A percentile compares a stretch with the other conserved stretches of the same genome.
These are phyloP conservation scores for Ogataea wickerhamii DNA, from an alignment of 805 yeast genomes.

Conservation along the genomic window DNA sequence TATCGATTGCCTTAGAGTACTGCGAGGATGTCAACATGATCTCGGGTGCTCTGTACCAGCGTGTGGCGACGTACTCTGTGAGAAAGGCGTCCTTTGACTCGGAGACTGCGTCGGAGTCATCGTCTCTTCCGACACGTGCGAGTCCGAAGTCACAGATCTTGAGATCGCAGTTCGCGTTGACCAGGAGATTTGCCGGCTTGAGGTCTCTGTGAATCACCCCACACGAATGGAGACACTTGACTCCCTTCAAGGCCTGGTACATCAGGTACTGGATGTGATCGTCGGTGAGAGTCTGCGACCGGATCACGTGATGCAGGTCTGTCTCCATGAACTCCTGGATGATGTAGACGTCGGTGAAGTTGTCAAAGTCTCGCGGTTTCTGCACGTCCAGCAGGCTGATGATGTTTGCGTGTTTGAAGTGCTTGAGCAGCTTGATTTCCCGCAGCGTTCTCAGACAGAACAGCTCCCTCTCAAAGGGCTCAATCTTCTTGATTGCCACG, in stretches of 20 bases:
- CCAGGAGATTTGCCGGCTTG: constrained; percentile 67
- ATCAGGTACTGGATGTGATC: constrained; percentile 69
- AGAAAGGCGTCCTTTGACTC: constrained; percentile 37
- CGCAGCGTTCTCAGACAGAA: constrained; percentile 68
- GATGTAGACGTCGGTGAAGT: constrained; percentile 66
- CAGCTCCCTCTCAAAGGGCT: constrained; percentile 63
- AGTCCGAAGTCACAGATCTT: constrained; percentile 79
- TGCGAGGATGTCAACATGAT: constrained; percentile 72
- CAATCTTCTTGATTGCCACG: constrained; percentile 76
- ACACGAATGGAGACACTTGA: constrained; percentile 68
- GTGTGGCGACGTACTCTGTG: constrained; percentile 80
- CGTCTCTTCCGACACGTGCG: constrained; percentile 53
- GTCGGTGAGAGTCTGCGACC: constrained; percentile 52
- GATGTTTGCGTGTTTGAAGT: constrained; percentile 72
- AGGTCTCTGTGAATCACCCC: constrained; percentile 73
- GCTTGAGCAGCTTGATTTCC: constrained; percentile 62
- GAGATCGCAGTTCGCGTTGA: constrained; percentile 68
- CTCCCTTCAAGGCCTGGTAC: constrained; percentile 67
- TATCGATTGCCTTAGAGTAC: constrained; percentile 72
- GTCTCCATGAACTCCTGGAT: constrained; percentile 79
- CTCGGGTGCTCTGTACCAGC: constrained; percentile 86
- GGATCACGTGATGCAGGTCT: constrained; percentile 62
- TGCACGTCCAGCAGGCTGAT: constrained; percentile 64
- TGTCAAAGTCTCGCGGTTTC: constrained; percentile 54
- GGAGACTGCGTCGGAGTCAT: constrained; percentile 33